These are phyloP conservation scores for Leccinum boreale DNA, from an alignment of 768 basidiomycete genomes.

Conservation along the genomic window DNA sequence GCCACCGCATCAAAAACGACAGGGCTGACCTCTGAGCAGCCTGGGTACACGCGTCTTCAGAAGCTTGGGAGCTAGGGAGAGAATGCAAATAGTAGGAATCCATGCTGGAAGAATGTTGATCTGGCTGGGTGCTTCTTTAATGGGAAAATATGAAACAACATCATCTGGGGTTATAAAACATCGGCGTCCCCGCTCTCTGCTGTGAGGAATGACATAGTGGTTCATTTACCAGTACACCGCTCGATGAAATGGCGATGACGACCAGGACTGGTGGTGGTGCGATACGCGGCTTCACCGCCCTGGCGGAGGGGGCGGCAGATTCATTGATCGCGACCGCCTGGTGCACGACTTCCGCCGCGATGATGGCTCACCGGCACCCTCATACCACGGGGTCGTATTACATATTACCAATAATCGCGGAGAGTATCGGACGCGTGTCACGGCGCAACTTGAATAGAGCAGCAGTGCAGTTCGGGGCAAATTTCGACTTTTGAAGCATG, in stretches of 20 bases:
- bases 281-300: slow-evolving; percentile 23
- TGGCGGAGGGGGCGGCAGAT: slow-evolving; percentile 20
- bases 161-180: slow-evolving; percentile 19
- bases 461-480: slow-evolving; percentile 16
- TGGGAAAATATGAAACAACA: slow-evolving; percentile 13
- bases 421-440: slow-evolving; percentile 20
- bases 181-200: slow-evolving; percentile 14
- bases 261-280: slow-evolving; percentile 17
- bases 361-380: slow-evolving; percentile 17
- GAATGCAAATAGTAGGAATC: slow-evolving; percentile 11
- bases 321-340: slow-evolving; percentile 16
- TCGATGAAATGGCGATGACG: slow-evolving; percentile 24
- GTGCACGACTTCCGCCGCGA: slow-evolving; percentile 19
- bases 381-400: slow-evolving; percentile 25
- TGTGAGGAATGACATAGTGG: slow-evolving; percentile 14
- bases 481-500: slow-evolving; percentile 17
- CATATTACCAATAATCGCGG: slow-evolving; percentile 26
- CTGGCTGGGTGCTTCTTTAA: slow-evolving; percentile 20
- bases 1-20: slow-evolving; percentile 2
- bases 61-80: background rate
- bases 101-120: slow-evolving; percentile 18
- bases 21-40: slow-evolving; percentile 14
- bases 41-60: slow-evolving; percentile 1
- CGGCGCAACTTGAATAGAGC: slow-evolving; percentile 19
- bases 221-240: slow-evolving; percentile 21